Evolutionary conservation across 1,139 yeast genomes (phyloP), one percentile per base, ranked within the genome.

Genomic region (Saccharomyces hybrid): DNA sequence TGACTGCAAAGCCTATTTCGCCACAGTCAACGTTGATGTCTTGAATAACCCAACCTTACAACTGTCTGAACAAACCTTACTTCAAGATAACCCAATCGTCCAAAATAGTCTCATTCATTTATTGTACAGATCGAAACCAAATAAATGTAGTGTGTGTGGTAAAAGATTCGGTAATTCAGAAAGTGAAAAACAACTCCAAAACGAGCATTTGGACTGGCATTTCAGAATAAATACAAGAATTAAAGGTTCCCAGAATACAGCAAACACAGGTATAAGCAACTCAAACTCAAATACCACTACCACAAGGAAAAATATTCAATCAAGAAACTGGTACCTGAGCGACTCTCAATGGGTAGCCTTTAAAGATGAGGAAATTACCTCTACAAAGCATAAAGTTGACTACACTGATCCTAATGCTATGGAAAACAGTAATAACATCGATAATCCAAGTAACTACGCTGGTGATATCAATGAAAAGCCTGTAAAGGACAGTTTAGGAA

Each of bases 181-280:
- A 1, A 80, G 78, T 52, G 96, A 95, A 2, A 75, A 78, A 16
- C 73, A 71, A 48, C 77, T 79, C 55, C 78, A 86, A 57, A 72
- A 76, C 48, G 76, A 77, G 7, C 99, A 93, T 71, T 74, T 89
- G 62, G 99, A 93, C 71, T 93, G 98, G 98, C 99, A 93, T 74
- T 90, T 90, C 75, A 81, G 98, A 65, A 87, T 89, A 54, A 91
- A 89, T 70, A 88, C 87, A 66, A 85, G 88, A 63, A 75, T 87
- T 52, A 81, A 87, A 49, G 85, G 70, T 27, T 59, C 69, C 5
- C 59, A 59, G 11, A 55, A 79, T 47, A 71, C 75, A 8, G 64
- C 69, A 47, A 61, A 64, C 3, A 81, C 83, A 38, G 44, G 47
- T 16, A 47, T 58, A 3, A 54, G 53, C 31, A 54, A 46, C 44